Evolutionary conservation across 2,329 filamentous ascomycete species (phyloP).

Genomic region (Alternaria sp.): DNA sequence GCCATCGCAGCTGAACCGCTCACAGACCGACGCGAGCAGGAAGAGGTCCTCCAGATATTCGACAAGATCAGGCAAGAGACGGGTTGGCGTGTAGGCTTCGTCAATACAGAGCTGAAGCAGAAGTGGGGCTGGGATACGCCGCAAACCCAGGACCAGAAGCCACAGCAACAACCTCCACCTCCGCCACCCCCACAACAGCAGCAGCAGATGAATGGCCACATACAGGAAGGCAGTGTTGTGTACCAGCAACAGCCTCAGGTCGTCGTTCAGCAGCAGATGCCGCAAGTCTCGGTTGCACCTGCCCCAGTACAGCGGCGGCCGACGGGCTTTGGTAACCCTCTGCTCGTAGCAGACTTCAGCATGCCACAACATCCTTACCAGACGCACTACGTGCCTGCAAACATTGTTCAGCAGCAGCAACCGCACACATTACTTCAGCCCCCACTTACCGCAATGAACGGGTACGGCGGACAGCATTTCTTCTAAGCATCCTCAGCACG

Average conservation of each 20-base stretch:
- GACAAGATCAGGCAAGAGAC: constrained; percentile 76
- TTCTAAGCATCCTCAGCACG: constrained; percentile 11
- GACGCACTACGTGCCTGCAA: constrained; percentile 78
- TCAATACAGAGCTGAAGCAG: constrained; percentile 74
- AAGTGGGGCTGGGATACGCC: constrained; percentile 74
- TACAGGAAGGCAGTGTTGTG: constrained; percentile 17
- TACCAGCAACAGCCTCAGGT: constrained; percentile 24
- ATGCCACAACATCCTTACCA: constrained; percentile 82
- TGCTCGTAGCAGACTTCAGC: constrained; percentile 76
- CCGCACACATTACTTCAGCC: constrained; percentile 27
- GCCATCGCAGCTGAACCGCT: constrained; percentile 79
- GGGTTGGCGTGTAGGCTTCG: constrained; percentile 76
- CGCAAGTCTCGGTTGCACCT: constrained; percentile 22
- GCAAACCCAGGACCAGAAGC: constrained; percentile 50
- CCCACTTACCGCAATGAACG: constrained; percentile 25
- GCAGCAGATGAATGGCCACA: constrained; percentile 20
- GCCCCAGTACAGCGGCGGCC: constrained; percentile 43
- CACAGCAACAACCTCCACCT: constrained; percentile 26
- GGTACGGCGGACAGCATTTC: constrained; percentile 29
- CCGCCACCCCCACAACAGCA: constrained; percentile 30
- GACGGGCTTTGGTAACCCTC: constrained; percentile 69
- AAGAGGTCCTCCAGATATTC: constrained; percentile 80
- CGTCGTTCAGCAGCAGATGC: constrained; percentile 27
- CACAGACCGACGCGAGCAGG: constrained; percentile 72
- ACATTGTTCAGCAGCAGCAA: constrained; percentile 48